Percentiles rank a stretch among this genome's conserved stretches.
These are phyloP conservation scores for Xylaria sp. DNA, from an alignment of 2,329 filamentous ascomycete species.

Conservation along the genomic window DNA sequence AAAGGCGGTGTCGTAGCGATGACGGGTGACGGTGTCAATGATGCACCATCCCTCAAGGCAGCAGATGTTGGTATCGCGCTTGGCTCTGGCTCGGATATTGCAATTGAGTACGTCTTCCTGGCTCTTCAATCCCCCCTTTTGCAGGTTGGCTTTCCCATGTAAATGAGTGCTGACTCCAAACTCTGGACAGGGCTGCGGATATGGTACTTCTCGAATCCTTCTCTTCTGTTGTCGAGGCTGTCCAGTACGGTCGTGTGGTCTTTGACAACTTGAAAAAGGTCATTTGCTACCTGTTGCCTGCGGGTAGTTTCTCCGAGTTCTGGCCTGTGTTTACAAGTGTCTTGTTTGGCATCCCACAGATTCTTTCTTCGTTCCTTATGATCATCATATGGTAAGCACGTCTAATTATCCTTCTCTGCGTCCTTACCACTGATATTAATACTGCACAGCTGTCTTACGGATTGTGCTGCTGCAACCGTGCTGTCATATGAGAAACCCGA, in stretches of 20 bases:
- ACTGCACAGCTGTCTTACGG: constrained; percentile 72
- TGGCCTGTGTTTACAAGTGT: constrained; percentile 80
- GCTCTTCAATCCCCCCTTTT: too few species aligned
- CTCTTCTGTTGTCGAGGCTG: constrained; percentile 75
- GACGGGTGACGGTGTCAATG: constrained; percentile 89
- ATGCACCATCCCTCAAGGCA: constrained; percentile 80
- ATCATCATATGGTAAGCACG: constrained; percentile 66
- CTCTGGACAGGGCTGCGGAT: constrained; percentile 69
- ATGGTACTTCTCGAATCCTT: constrained; percentile 85
- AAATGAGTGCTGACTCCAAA: not conserved
- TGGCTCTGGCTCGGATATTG: constrained; percentile 83
- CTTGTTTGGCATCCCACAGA: constrained; percentile 76
- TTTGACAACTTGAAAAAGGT: constrained; percentile 84
- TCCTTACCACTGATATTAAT: not conserved
- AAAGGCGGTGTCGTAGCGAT: constrained; percentile 76
- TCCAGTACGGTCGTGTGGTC: constrained; percentile 78
- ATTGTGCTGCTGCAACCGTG: constrained; percentile 76
- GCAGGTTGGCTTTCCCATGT: not conserved
- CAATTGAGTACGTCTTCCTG: constrained; percentile 58
- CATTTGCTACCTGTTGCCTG: constrained; percentile 77
- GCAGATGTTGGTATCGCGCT: constrained; percentile 87
- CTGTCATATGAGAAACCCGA: constrained; percentile 82
- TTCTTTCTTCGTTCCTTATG: constrained; percentile 78
- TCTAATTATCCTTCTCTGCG: constrained; percentile 35
- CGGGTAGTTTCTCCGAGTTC: constrained; percentile 79